phyloP scores from a whole-genome alignment of 257 asterid species.

The Verbena officinalis region DNA sequence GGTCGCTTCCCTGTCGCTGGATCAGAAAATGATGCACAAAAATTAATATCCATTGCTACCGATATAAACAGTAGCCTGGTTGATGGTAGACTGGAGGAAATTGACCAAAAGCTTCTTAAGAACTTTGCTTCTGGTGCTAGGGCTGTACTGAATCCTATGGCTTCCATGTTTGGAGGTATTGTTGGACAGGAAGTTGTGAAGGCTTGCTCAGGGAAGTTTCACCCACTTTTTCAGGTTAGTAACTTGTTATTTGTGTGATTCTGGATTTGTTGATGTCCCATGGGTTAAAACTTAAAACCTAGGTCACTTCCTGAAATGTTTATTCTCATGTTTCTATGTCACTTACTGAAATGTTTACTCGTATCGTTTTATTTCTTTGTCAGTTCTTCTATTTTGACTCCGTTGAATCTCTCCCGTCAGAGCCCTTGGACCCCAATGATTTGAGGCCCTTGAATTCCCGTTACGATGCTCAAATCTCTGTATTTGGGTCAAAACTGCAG shows the following conservation, averaged over 20 bases:
- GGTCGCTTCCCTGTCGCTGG: slow-evolving; percentile 85
- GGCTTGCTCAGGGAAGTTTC: slow-evolving; percentile 98
- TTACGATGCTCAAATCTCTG: slow-evolving; percentile 94
- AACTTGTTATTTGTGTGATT: too few relatives aligned
- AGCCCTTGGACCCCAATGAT: slow-evolving; percentile 71
- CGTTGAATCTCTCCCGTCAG: slow-evolving; percentile 84
- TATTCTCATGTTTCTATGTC: too few relatives aligned
- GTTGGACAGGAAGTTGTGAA: slow-evolving; percentile 96
- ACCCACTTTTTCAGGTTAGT: slow-evolving; percentile 91
- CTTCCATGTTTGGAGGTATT: slow-evolving; percentile 98
- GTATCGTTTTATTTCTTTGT: too few relatives aligned
- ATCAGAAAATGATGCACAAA: slow-evolving; percentile 87
- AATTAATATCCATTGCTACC: slow-evolving; percentile 63
- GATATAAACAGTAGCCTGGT: slow-evolving; percentile 63
- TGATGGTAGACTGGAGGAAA: slow-evolving; percentile 66
- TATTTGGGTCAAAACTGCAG: slow-evolving; percentile 82
- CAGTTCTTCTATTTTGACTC: slow-evolving; percentile 97
- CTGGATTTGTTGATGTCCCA: too few relatives aligned
- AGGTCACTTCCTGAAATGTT: too few relatives aligned
- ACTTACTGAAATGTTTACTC: too few relatives aligned
- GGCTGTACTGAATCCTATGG: slow-evolving; percentile 93
- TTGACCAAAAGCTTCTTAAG: slow-evolving; percentile 68
- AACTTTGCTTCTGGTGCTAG: slow-evolving; percentile 88
- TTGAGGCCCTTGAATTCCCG: slow-evolving; percentile 75
- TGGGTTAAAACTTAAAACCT: too few relatives aligned